A percentile compares a stretch with the other conserved stretches of the same genome.
Conservation (phyloP, 257 asterid species). For the Catharanthus roseus region DNA sequence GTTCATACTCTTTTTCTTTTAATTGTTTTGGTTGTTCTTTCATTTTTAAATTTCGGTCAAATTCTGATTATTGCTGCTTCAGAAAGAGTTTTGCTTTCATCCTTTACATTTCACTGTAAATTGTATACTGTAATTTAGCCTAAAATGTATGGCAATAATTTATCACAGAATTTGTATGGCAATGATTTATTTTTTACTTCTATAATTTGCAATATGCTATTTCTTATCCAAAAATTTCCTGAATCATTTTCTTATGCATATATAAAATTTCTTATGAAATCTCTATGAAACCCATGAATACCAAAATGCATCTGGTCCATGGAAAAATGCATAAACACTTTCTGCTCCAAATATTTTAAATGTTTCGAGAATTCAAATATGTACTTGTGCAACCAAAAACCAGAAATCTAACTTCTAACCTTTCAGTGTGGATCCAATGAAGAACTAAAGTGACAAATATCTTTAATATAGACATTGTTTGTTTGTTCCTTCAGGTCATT, state of each 20-base stretch:
- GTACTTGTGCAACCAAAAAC: no score
- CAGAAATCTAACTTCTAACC: neutral
- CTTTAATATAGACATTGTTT: neutral
- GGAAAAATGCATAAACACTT: neutral
- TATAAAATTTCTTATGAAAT: neutral
- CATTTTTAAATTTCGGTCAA: neutral
- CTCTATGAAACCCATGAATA: neutral
- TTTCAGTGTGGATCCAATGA: neutral
- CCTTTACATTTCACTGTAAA: neutral
- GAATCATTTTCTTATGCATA: neutral
- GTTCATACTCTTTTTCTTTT: conserved; percentile 3
- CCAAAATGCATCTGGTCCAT: neutral
- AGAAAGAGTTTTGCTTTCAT: conserved; percentile 3
- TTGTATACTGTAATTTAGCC: neutral
- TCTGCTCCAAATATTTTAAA: neutral
- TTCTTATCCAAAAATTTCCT: neutral
- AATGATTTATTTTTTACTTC: neutral
- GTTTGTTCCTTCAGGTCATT: no score
- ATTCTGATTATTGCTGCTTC: neutral
- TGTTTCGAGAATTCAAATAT: neutral
- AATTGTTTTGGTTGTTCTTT: neutral
- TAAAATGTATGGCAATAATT: neutral
- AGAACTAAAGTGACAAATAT: neutral
- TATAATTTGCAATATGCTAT: neutral
- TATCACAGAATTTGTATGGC: neutral